Base-by-base conservation (phyloP, 2,329 filamentous ascomycete genomes). In the Cylindrodendrum hubeiense region DNA sequence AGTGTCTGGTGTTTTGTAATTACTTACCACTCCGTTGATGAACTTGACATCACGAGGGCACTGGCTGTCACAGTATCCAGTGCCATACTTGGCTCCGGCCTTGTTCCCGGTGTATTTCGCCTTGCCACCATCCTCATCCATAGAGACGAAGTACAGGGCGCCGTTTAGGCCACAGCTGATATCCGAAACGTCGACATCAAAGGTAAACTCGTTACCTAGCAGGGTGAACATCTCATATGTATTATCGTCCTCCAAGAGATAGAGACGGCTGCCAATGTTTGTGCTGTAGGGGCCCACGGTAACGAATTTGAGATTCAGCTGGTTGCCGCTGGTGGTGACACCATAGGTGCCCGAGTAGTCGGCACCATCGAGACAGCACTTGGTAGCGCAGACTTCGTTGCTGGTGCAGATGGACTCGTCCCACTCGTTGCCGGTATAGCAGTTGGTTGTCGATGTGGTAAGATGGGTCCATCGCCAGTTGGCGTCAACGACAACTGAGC, bases 91-190 rank as follows among this genome's bases (percentile, higher is more conserved):
- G 74, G 88, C 87, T 63, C 83, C 83, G 12, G 82, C 83, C 77
- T 83, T 81, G 79, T 85, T 90, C 75, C 77, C 79, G 3, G 79
- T 63, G 77, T 84, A 87, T 76, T 83, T 84, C 75, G 78, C 72
- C 69, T 81, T 74, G 51, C 87, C 87, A 69, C 87, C 87, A 68
- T 89, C 87, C 19, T 80, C 78, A 41, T 88, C 86, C 88, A 90
- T 90, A 74, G 84, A 82, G 49, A 87, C 85, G 60, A 90, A 87
- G 81, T 93, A 93, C 50, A 93, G 81, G 49, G 91, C 91, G 59
- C 90, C 91, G 79, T 93, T 93, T 64, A 93, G 80, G 65, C 91
- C 91, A 74, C 91, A 93, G 65, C 87, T 86, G 21, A 92, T 82
- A 71, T 86, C 85, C 43, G 90, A 91, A 47, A 91, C 87, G 75